Conservation (phyloP, 441 rosid species). For the Corymbia calophylla region DNA sequence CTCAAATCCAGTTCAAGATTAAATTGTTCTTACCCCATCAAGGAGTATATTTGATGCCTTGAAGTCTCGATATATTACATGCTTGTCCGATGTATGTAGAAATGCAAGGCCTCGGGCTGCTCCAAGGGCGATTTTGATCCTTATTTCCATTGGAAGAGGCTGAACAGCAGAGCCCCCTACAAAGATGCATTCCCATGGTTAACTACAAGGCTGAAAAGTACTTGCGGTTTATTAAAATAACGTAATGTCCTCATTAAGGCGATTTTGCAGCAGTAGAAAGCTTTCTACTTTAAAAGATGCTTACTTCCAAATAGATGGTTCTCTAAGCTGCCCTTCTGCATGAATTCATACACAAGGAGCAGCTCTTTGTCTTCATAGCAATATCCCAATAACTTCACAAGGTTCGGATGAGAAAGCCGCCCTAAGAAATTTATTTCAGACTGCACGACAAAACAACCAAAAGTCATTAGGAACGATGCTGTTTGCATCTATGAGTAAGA, state of each 20-base stretch:
- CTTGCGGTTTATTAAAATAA: background rate
- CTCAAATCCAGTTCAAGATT: background rate
- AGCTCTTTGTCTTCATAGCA: background rate
- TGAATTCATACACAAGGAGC: background rate
- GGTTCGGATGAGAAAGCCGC: background rate
- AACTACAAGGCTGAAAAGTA: background rate
- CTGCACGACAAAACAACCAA: background rate
- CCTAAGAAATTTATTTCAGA: background rate
- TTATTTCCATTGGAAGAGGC: slow-evolving; percentile 68
- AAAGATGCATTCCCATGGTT: background rate
- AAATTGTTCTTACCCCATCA: slow-evolving; percentile 48
- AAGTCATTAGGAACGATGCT: background rate
- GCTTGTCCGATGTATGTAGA: slow-evolving; percentile 68
- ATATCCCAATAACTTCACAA: background rate
- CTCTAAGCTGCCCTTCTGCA: background rate
- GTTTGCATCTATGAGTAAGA: background rate
- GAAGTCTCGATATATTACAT: slow-evolving; percentile 86
- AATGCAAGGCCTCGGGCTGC: slow-evolving; percentile 81
- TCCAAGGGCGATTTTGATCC: slow-evolving; percentile 75
- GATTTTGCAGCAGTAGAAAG: background rate
- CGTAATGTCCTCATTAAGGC: background rate
- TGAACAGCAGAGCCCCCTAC: slow-evolving; percentile 74
- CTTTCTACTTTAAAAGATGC: background rate
- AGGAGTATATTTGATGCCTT: slow-evolving; percentile 88
- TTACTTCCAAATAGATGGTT: background rate